These are phyloP conservation scores for Puccinia horiana DNA, from an alignment of 1,284 basidiomycete species.

Conservation along the genomic window DNA sequence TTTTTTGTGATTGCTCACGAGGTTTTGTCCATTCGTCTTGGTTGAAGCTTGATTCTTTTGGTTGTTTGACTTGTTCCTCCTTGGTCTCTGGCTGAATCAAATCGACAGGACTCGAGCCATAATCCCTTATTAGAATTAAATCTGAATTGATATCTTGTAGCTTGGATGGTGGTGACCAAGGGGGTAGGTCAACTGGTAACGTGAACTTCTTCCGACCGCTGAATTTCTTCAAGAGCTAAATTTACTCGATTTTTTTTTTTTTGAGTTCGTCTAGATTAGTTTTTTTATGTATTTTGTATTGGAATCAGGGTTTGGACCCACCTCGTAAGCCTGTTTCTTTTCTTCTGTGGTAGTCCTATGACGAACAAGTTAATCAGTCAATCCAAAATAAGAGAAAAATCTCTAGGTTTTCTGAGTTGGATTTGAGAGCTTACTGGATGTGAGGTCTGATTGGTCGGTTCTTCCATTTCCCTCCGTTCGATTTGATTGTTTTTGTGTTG, in stretches of 20 bases:
- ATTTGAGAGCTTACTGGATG: neutral
- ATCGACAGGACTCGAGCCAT: constrained; percentile 16
- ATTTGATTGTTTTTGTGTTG: constrained; percentile 1
- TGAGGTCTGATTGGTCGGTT: neutral
- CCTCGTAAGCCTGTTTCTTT: neutral
- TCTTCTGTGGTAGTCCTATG: neutral
- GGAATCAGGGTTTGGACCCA: neutral
- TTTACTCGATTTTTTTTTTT: neutral
- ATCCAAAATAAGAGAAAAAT: neutral
- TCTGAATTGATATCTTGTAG: constrained; percentile 27
- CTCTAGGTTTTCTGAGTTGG: neutral
- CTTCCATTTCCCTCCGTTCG: neutral
- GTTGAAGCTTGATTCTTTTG: neutral
- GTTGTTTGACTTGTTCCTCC: neutral
- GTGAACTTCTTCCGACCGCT: constrained; percentile 18
- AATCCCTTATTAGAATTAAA: constrained; percentile 12
- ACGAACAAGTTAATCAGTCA: neutral
- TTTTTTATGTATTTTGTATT: neutral
- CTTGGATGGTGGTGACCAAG: constrained; percentile 35
- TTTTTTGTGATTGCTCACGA: neutral
- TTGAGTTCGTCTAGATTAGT: no score
- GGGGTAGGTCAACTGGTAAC: constrained; percentile 13
- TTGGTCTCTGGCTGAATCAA: neutral
- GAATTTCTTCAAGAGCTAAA: constrained; percentile 40
- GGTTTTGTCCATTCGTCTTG: neutral